Conservation (phyloP, 192 early-diverging fungal species). For the Kappamyces sp. region DNA sequence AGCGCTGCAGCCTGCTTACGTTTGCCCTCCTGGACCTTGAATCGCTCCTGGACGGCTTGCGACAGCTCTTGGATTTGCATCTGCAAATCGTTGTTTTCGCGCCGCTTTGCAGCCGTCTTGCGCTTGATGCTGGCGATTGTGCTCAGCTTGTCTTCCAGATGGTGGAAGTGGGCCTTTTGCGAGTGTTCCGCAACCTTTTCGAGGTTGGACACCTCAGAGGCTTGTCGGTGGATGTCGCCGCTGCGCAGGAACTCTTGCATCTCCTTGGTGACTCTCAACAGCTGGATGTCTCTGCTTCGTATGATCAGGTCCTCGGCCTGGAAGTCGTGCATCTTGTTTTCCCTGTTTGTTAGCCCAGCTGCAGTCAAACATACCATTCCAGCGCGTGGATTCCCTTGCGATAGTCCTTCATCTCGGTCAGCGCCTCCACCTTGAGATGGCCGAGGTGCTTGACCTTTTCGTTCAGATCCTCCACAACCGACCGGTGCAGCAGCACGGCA, state of each 20-base stretch:
- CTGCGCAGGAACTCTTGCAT: conserved; percentile 59
- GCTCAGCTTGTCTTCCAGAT: conserved; percentile 35
- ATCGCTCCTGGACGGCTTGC: conserved; percentile 34
- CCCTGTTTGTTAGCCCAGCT: conserved; percentile 29
- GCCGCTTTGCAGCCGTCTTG: conserved; percentile 37
- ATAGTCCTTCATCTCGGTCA: conserved; percentile 61
- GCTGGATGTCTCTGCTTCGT: conserved; percentile 53
- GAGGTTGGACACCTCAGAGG: conserved; percentile 43
- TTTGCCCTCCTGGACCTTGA: conserved; percentile 38
- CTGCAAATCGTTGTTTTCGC: conserved; percentile 41
- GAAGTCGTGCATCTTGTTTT: conserved; percentile 60
- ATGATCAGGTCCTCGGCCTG: conserved; percentile 53
- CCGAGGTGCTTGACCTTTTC: conserved; percentile 45
- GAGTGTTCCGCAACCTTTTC: conserved; percentile 49
- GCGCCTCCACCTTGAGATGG: conserved; percentile 47
- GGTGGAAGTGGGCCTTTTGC: conserved; percentile 43
- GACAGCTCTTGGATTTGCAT: conserved; percentile 25
- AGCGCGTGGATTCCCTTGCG: conserved; percentile 57
- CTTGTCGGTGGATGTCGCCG: conserved; percentile 50
- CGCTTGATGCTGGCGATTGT: conserved; percentile 26
- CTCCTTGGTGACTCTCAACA: conserved; percentile 54
- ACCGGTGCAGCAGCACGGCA: conserved; percentile 45
- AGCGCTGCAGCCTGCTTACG: conserved; percentile 12
- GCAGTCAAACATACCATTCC: conserved; percentile 41
- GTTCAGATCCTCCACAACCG: conserved; percentile 49